These are phyloP conservation scores for Cadophora sp. DNA, from an alignment of 2,329 filamentous ascomycete species.

Conservation along the genomic window DNA sequence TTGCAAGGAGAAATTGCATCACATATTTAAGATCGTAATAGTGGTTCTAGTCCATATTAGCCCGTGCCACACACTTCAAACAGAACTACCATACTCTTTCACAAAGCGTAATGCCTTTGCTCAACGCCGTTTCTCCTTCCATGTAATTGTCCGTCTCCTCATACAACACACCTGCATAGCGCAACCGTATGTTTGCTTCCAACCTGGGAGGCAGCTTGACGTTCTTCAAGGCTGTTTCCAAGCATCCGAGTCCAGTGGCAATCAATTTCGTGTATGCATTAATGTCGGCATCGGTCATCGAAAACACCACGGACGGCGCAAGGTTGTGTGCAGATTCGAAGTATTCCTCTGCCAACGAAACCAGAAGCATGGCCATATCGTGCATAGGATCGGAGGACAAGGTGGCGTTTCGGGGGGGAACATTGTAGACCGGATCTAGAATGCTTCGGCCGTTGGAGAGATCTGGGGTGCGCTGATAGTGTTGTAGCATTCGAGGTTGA, in stretches of 20 bases:
- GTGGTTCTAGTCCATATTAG: constrained; percentile 52
- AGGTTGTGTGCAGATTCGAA: constrained; percentile 69
- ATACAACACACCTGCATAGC: constrained; percentile 74
- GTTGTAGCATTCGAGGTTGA: constrained; percentile 26
- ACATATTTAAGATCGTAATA: constrained; percentile 75
- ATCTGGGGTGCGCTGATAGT: constrained; percentile 26
- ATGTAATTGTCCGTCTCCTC: constrained; percentile 78
- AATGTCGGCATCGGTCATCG: constrained; percentile 56
- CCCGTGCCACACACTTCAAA: constrained; percentile 36
- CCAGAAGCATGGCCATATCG: constrained; percentile 54
- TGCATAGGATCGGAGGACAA: constrained; percentile 21
- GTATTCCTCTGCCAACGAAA: constrained; percentile 79
- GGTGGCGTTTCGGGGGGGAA: constrained; percentile 22
- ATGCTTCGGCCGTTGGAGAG: constrained; percentile 20
- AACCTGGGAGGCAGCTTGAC: constrained; percentile 65
- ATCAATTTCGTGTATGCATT: constrained; percentile 76
- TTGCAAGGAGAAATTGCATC: constrained; percentile 76
- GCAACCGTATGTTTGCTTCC: constrained; percentile 72
- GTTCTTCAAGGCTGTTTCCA: constrained; percentile 72
- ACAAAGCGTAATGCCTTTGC: constrained; percentile 73
- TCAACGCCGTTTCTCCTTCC: constrained; percentile 75
- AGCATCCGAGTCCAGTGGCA: constrained; percentile 73
- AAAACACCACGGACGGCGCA: constrained; percentile 55
- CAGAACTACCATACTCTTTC: constrained; percentile 58
- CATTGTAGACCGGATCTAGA: constrained; percentile 19